These are phyloP conservation scores for Phialophora chinensis DNA, from an alignment of 2,329 filamentous ascomycete species.

Conservation along the genomic window DNA sequence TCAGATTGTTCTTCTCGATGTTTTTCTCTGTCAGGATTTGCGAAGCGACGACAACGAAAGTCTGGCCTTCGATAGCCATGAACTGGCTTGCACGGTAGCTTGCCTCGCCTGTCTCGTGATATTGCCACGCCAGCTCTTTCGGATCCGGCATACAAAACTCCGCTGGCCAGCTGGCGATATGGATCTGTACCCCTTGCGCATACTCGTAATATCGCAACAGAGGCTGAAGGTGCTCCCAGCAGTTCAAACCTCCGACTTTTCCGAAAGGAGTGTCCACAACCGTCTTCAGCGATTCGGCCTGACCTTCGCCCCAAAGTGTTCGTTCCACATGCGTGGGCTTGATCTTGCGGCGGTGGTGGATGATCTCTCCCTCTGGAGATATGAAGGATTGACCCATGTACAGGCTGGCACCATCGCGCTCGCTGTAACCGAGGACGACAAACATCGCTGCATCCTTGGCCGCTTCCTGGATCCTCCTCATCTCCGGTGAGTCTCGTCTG, in stretches of 20 bases:
- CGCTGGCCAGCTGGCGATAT: slow-evolving; percentile 57
- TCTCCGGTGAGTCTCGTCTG: slow-evolving; percentile 41
- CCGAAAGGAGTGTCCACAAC: slow-evolving; percentile 51
- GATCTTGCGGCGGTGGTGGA: slow-evolving; percentile 55
- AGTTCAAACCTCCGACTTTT: slow-evolving; percentile 47
- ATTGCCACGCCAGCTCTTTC: slow-evolving; percentile 12
- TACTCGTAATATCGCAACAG: slow-evolving; percentile 57
- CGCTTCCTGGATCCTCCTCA: slow-evolving; percentile 45
- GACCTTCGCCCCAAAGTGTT: slow-evolving; percentile 57
- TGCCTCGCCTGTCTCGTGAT: slow-evolving; percentile 13
- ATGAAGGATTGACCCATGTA: slow-evolving; percentile 58
- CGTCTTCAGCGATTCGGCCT: slow-evolving; percentile 47
- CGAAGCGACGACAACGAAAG: slow-evolving; percentile 20
- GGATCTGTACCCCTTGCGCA: slow-evolving; percentile 54
- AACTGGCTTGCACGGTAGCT: slow-evolving; percentile 11
- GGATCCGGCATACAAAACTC: slow-evolving; percentile 8
- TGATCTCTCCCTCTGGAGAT: slow-evolving; percentile 49
- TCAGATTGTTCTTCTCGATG: slow-evolving; percentile 9
- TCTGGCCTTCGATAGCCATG: slow-evolving; percentile 23
- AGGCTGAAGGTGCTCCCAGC: slow-evolving; percentile 61
- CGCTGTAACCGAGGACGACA: slow-evolving; percentile 55
- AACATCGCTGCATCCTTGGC: slow-evolving; percentile 49
- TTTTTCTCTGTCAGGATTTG: slow-evolving; percentile 14
- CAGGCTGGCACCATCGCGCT: slow-evolving; percentile 47
- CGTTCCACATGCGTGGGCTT: slow-evolving; percentile 62